Percentiles rank a stretch among this genome's conserved stretches.
phyloP scores from a whole-genome alignment of 768 basidiomycete genomes.

The Termitomyces bulborhizus region DNA sequence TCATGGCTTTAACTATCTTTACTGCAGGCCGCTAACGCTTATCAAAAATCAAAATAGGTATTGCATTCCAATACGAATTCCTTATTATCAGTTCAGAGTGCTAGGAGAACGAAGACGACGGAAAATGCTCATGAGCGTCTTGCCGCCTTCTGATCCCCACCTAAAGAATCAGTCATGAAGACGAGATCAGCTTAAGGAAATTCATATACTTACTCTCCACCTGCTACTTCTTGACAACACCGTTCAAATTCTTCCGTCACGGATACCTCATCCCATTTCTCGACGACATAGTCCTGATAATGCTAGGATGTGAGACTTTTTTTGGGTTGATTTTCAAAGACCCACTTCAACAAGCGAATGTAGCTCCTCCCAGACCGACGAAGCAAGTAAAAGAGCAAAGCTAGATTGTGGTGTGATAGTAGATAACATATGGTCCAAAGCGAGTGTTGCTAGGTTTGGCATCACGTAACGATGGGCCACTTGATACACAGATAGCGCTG shows the following conservation, averaged over 20 bases:
- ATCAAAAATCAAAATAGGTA: no score
- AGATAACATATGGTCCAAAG: conserved; percentile 67
- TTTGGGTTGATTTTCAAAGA: background rate
- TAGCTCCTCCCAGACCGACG: conserved; percentile 60
- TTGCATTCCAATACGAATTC: no score
- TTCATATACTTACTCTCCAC: conserved; percentile 54
- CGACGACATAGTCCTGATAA: conserved; percentile 63
- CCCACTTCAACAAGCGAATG: conserved; percentile 54
- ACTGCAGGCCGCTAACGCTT: no score
- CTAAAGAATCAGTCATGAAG: conserved; percentile 23
- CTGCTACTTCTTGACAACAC: conserved; percentile 66
- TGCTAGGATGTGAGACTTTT: conserved; percentile 6
- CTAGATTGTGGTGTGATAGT: conserved; percentile 61
- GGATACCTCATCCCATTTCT: conserved; percentile 71
- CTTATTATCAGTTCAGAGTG: conserved; percentile 15
- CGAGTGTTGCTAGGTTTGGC: conserved; percentile 56
- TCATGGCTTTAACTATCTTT: no score
- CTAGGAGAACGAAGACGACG: conserved; percentile 58
- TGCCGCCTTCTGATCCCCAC: conserved; percentile 69
- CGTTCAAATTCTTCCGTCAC: conserved; percentile 58
- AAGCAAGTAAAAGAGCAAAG: conserved; percentile 66
- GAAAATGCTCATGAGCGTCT: conserved; percentile 61
- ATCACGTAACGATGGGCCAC: conserved; percentile 72
- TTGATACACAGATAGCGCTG: conserved; percentile 70
- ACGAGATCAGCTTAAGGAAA: background rate